Percentiles rank a stretch among this genome's conserved stretches.
phyloP scores from a whole-genome alignment of 169 alveolate genomes.

The Theileria equi region DNA sequence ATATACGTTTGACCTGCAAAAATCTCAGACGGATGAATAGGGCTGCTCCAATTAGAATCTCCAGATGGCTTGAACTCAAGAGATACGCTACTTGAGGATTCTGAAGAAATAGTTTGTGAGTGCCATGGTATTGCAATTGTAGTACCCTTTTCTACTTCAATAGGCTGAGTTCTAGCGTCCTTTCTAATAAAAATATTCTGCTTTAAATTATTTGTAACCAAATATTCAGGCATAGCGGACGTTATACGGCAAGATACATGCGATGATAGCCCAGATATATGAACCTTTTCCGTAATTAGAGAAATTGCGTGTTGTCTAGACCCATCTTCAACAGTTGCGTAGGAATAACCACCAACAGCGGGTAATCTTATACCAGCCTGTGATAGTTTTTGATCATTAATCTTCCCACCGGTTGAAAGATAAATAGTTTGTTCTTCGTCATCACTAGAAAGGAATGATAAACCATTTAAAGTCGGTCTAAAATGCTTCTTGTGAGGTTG shows the following conservation, averaged over 20 bases:
- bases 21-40: slow-evolving; percentile 74
- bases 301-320: slow-evolving; percentile 74
- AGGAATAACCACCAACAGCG: slow-evolving; percentile 77
- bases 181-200: slow-evolving; percentile 65
- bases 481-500: slow-evolving; percentile 68
- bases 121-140: slow-evolving; percentile 52
- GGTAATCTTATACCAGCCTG: slow-evolving; percentile 62
- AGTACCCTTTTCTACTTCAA: slow-evolving; percentile 4
- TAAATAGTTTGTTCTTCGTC: slow-evolving; percentile 32
- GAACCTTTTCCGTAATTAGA: slow-evolving; percentile 74
- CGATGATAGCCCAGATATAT: slow-evolving; percentile 68
- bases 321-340: slow-evolving; percentile 66
- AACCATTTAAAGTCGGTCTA: slow-evolving; percentile 71
- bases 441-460: slow-evolving; percentile 60
- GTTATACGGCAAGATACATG: slow-evolving; percentile 76
- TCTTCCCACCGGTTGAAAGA: slow-evolving; percentile 17
- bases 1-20: slow-evolving; percentile 78
- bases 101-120: slow-evolving; percentile 1
- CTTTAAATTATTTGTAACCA: slow-evolving; percentile 70
- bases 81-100: slow-evolving; percentile 16
- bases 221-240: slow-evolving; percentile 79
- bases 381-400: slow-evolving; percentile 2
- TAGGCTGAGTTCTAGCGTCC: slow-evolving; percentile 51
- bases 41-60: slow-evolving; percentile 75
- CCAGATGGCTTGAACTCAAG: slow-evolving; percentile 43